Evolutionary conservation across 768 basidiomycete species (phyloP).

Genomic region (Russula abietina): DNA sequence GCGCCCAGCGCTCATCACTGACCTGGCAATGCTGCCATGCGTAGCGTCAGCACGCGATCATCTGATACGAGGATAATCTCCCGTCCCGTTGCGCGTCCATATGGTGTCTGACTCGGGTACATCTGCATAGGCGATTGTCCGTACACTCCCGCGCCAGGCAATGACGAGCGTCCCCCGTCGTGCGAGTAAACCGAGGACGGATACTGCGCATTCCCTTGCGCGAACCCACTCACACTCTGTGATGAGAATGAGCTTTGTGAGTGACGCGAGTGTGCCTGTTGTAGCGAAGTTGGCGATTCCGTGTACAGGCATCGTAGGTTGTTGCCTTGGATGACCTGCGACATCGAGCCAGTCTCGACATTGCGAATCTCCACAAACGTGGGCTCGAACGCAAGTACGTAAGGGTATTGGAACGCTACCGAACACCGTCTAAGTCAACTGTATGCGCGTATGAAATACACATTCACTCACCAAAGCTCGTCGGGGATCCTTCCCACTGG

Average conservation of each 20-base stretch:
- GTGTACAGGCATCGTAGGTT: constrained; percentile 88
- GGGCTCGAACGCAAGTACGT: constrained; percentile 93
- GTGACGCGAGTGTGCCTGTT: constrained; percentile 45
- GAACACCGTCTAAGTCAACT: background rate
- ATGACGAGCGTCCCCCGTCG: constrained; percentile 17
- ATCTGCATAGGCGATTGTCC: constrained; percentile 32
- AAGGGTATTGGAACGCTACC: constrained; percentile 90
- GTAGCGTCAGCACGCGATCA: constrained; percentile 72
- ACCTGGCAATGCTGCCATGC: constrained; percentile 39
- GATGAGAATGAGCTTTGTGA: constrained; percentile 21
- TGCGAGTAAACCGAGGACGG: background rate
- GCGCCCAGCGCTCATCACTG: constrained; percentile 22
- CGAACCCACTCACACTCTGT: constrained; percentile 8
- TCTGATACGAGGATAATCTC: constrained; percentile 88
- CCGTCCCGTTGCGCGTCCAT: constrained; percentile 45
- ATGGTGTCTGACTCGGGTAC: constrained; percentile 36
- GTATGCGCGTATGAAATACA: background rate
- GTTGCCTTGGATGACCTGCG: constrained; percentile 92
- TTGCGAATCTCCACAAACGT: constrained; percentile 95
- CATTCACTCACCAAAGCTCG: constrained; percentile 78
- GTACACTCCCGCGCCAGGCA: background rate
- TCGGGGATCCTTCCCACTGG: constrained; percentile 92
- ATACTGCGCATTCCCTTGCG: constrained; percentile 4
- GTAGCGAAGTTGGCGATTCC: constrained; percentile 83
- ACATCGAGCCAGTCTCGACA: constrained; percentile 87